These are phyloP conservation scores for Debaryomyces sp. DNA, from an alignment of 1,139 yeast species.

Conservation along the genomic window DNA sequence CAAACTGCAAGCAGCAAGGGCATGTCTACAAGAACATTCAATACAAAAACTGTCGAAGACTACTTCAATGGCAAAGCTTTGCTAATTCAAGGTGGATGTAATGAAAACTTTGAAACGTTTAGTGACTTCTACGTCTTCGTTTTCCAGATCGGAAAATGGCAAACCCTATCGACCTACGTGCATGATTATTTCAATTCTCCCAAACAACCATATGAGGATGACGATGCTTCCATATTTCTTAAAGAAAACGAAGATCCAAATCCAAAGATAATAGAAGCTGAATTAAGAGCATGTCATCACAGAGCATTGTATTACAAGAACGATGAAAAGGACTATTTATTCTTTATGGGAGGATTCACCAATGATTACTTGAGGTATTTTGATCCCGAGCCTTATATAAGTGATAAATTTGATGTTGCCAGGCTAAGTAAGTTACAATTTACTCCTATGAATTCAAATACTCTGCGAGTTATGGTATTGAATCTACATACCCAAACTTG, in stretches of 20 bases:
- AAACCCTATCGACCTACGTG: conserved; percentile 32
- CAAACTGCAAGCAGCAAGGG: conserved; percentile 18
- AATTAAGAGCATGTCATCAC: conserved; percentile 48
- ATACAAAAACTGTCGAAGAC: conserved; percentile 18
- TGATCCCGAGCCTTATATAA: conserved; percentile 32
- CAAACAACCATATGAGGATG: conserved; percentile 33
- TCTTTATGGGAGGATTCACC: conserved; percentile 45
- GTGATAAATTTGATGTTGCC: conserved; percentile 41
- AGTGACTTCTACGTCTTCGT: conserved; percentile 38
- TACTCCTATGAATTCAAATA: conserved; percentile 29
- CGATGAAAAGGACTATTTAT: conserved; percentile 40
- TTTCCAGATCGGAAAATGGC: conserved; percentile 42
- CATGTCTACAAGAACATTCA: conserved; percentile 5
- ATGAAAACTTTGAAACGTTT: conserved; percentile 31
- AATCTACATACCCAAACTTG: conserved; percentile 48
- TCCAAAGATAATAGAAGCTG: conserved; percentile 43
- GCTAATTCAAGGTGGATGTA: conserved; percentile 48
- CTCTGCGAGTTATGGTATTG: conserved; percentile 38
- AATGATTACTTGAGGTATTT: conserved; percentile 39
- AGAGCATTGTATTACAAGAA: conserved; percentile 38
- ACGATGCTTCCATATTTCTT: conserved; percentile 22
- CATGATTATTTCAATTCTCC: conserved; percentile 39
- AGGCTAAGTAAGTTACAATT: conserved; percentile 35
- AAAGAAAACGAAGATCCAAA: conserved; percentile 27
- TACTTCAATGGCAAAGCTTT: conserved; percentile 34